Evolutionary conservation across 495 filamentous ascomycete genomes (phyloP), one percentile per base, ranked within the genome.

Genomic region (Penicillium simplicissimum): DNA sequence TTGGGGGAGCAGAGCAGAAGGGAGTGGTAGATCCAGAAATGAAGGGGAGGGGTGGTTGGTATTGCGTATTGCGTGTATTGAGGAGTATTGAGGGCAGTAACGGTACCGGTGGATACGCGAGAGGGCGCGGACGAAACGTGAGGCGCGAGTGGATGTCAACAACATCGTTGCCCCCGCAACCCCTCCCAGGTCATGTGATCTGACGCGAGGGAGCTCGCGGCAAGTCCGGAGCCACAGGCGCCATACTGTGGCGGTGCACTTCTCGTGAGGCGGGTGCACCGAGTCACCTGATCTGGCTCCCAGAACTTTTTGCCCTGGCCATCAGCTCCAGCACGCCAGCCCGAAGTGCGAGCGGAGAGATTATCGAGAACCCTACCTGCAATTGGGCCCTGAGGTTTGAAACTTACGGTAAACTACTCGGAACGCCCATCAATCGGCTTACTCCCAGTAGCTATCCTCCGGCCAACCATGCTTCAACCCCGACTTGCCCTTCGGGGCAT

Each of bases 391-490:
- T 42, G 53, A 36, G 23, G n/a, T 8, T 17, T 57, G n/a, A n/a
- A 31, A 51, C 28, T 49, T 49, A 7, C 19, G 2, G 23, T 28
- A 53, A 53, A 19, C 21, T 14, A 7, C 7, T 49, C 25, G 21
- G n/a, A 11, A 45, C 21, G 23, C 19, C 36, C 55, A 23, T 52
- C 37, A 54, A 64, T 48, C 48, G 25, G 55, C 52, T 43, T 37
- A 31, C 25, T 49, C 23, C 23, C 11, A 52, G 40, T 45, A 21
- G 40, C 42, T 34, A 52, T 59, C 36, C 42, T 43, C 35, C 40
- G 55, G 55, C 52, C 59, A 55, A 74, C 59, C 52, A 87, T 91
- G 87, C 72, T 92, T 62, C 88, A 90, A 69, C 84, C 88, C 64
- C 83, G 87, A 71, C 68, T 86, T 74, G 78, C 83, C 62, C 78